These are phyloP conservation scores for Teunomyces stri DNA, from an alignment of 805 yeast species.

Conservation along the genomic window DNA sequence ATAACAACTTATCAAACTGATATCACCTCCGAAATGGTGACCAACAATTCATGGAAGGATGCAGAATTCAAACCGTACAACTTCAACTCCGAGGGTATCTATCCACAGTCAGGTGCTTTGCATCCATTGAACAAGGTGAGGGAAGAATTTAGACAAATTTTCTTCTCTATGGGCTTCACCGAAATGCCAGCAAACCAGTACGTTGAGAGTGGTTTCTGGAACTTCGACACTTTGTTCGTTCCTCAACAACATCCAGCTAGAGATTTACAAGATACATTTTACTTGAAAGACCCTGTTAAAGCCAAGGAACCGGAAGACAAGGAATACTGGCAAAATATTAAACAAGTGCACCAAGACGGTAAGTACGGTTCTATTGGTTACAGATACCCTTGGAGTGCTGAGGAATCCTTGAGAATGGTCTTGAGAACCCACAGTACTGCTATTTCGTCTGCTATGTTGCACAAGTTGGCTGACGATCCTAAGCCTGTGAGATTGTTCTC, in stretches of 20 bases:
- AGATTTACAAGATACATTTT: constrained; percentile 97
- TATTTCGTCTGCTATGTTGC: constrained; percentile 83
- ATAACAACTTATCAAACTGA: constrained; percentile 87
- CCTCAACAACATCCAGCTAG: constrained; percentile 99
- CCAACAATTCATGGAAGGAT: constrained; percentile 75
- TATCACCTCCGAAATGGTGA: constrained; percentile 89
- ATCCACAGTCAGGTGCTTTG: constrained; percentile 85
- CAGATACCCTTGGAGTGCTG: constrained; percentile 95
- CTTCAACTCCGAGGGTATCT: constrained; percentile 91
- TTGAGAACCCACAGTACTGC: constrained; percentile 98
- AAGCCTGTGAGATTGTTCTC: constrained; percentile 89
- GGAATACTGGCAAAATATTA: constrained; percentile 72
- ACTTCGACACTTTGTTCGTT: constrained; percentile 91
- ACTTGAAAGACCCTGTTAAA: constrained; percentile 84
- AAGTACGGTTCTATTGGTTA: constrained; percentile 95
- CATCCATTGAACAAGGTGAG: constrained; percentile 97
- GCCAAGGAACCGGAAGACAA: constrained; percentile 84
- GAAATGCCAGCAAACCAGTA: constrained; percentile 99
- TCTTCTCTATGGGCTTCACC: constrained; percentile 96
- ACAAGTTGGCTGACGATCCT: constrained; percentile 83
- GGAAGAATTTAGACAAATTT: constrained; percentile 96
- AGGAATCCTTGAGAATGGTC: constrained; percentile 87
- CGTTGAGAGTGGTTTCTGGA: constrained; percentile 99
- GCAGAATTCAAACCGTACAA: constrained; percentile 92
- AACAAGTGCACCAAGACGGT: constrained; percentile 84